Conservation (phyloP, 2,329 filamentous ascomycete species). For the Epichloe coenophiala region DNA sequence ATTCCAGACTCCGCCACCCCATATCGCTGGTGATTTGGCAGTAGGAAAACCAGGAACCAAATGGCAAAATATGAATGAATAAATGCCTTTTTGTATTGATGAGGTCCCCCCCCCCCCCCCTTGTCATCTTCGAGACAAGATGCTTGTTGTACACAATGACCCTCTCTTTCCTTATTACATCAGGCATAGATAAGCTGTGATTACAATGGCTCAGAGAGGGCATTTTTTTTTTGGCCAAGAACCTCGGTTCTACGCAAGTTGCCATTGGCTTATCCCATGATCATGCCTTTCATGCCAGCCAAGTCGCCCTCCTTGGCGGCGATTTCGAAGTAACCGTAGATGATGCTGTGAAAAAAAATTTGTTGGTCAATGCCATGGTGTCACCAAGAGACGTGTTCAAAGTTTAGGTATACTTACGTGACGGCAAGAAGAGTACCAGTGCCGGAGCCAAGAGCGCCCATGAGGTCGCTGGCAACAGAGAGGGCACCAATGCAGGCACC, state of each 20-base stretch:
- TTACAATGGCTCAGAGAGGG: not conserved
- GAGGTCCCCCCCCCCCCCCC: not conserved
- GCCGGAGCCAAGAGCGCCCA: slow-evolving; percentile 89
- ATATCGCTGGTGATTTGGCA: not conserved
- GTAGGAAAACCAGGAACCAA: not conserved
- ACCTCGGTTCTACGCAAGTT: not conserved
- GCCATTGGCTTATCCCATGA: slow-evolving; percentile 43
- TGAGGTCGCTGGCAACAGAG: slow-evolving; percentile 86
- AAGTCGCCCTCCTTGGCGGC: slow-evolving; percentile 97
- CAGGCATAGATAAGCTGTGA: not conserved
- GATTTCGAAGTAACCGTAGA: slow-evolving; percentile 99
- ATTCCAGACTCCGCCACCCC: not conserved
- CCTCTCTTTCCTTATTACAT: not conserved
- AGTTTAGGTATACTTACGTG: slow-evolving; percentile 57
- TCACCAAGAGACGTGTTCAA: too few species aligned
- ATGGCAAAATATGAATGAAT: not conserved
- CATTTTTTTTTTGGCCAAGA: not conserved
- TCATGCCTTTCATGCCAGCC: slow-evolving; percentile 63
- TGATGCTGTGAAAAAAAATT: slow-evolving; percentile 50
- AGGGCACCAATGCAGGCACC: slow-evolving; percentile 98
- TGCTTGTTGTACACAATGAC: slow-evolving; percentile 6
- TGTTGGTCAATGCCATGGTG: not conserved
- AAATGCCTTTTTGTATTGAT: slow-evolving; percentile 4
- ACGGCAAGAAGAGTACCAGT: slow-evolving; percentile 97
- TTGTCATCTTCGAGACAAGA: not conserved